Percentiles rank a stretch among this genome's conserved stretches.
These are phyloP conservation scores for Sporothrix luriei DNA, from an alignment of 2,329 filamentous ascomycete species.

Conservation along the genomic window DNA sequence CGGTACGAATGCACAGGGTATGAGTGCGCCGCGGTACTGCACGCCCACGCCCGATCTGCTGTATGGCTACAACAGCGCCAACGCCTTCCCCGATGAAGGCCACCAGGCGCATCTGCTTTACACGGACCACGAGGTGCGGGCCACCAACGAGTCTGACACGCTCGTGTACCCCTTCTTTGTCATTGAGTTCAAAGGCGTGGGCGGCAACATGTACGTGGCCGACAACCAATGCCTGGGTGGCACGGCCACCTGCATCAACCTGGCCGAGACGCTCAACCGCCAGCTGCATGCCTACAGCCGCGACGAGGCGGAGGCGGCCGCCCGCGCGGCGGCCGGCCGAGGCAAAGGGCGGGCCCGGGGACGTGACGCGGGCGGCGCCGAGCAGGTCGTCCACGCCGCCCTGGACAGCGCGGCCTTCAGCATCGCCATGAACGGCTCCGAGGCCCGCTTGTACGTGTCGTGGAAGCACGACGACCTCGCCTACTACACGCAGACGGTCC, in stretches of 20 bases:
- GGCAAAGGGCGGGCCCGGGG: background rate
- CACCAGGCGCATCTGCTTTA: background rate
- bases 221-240: conserved; percentile 25
- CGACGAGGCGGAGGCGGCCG: background rate
- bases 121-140: background rate
- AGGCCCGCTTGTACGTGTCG: background rate
- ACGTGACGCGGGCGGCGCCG: background rate
- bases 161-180: conserved; percentile 36
- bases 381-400: background rate
- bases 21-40: background rate
- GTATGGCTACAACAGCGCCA: background rate
- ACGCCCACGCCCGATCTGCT: background rate
- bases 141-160: background rate
- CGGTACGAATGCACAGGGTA: too few relatives aligned
- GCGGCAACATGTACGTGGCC: conserved; percentile 12
- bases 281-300: background rate
- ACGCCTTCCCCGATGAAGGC: background rate
- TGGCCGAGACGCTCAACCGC: background rate
- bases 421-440: conserved; percentile 2
- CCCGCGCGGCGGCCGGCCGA: background rate
- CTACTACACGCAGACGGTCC: too few relatives aligned
- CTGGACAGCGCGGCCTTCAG: conserved; percentile 12
- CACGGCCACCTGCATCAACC: conserved; percentile 9
- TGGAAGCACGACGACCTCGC: background rate
- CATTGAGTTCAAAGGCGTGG: conserved; percentile 18